A percentile compares a stretch with the other conserved stretches of the same genome.
phyloP scores from a whole-genome alignment of 495 filamentous ascomycete genomes.

The Cladorrhinum samala region DNA sequence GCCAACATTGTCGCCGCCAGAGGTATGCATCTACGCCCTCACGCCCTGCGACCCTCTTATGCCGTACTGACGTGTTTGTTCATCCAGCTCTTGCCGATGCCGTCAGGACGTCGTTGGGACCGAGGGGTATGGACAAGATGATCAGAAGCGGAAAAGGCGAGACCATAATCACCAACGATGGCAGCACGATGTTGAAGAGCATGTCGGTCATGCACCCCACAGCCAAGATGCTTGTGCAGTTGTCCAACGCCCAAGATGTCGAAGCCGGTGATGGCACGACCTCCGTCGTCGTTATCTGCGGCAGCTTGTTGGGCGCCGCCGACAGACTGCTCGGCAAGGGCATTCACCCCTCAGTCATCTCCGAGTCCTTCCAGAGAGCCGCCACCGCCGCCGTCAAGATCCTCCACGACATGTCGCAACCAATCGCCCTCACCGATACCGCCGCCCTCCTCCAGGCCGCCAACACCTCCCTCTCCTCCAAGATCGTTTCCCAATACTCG shows the following conservation, averaged over 20 bases:
- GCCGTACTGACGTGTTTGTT: background rate
- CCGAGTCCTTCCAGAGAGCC: slow-evolving; percentile 94
- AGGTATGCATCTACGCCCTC: slow-evolving; percentile 54
- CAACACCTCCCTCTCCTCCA: slow-evolving; percentile 94
- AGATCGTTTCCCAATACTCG: slow-evolving; percentile 96
- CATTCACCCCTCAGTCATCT: slow-evolving; percentile 95
- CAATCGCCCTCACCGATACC: slow-evolving; percentile 83
- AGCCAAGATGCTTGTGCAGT: slow-evolving; percentile 96
- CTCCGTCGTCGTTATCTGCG: slow-evolving; percentile 95
- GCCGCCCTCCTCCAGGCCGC: slow-evolving; percentile 89
- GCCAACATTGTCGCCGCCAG: slow-evolving; percentile 93
- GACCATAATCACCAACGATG: slow-evolving; percentile 98
- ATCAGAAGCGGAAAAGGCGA: slow-evolving; percentile 94
- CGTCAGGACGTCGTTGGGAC: slow-evolving; percentile 67
- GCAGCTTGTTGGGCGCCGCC: slow-evolving; percentile 87
- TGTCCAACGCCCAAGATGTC: slow-evolving; percentile 94
- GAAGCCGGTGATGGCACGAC: slow-evolving; percentile 98
- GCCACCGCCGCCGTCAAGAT: slow-evolving; percentile 81
- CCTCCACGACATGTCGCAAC: slow-evolving; percentile 91
- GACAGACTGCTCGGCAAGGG: slow-evolving; percentile 85
- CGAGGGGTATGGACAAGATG: slow-evolving; percentile 93
- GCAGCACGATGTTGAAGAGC: slow-evolving; percentile 95
- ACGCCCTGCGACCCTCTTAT: slow-evolving; percentile 1
- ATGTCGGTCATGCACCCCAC: slow-evolving; percentile 99
- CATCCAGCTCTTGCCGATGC: slow-evolving; percentile 84